Percentiles rank a stretch among this genome's conserved stretches.
Evolutionary conservation across 345 rosid genomes (phyloP).

Genomic region (Turritis glabra): DNA sequence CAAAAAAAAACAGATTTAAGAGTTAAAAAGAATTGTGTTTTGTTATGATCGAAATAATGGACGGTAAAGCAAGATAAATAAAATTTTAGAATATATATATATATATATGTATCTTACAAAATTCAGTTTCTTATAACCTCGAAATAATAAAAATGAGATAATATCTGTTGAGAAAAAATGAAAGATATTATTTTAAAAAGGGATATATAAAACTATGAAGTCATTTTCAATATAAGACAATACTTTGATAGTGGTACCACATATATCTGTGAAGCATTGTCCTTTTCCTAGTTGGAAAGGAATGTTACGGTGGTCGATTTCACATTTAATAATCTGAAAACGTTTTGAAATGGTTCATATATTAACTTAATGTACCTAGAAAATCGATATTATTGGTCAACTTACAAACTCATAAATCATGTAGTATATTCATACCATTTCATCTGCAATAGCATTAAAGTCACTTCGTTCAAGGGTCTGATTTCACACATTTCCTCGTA

Average conservation of each 20-base stretch:
- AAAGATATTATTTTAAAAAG: background rate
- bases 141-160: background rate
- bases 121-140: background rate
- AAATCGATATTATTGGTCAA: background rate
- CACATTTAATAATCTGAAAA: background rate
- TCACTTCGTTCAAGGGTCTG: background rate
- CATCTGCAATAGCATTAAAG: background rate
- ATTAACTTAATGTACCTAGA: background rate
- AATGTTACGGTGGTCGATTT: conserved; percentile 11
- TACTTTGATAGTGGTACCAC: conserved; percentile 14
- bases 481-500: background rate
- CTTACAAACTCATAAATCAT: background rate
- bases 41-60: background rate
- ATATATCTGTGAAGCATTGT: conserved; percentile 15
- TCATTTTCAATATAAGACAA: background rate
- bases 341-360: background rate
- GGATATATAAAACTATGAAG: background rate
- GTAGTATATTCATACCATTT: background rate
- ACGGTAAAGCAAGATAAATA: background rate
- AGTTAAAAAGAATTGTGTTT: background rate
- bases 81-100: too few relatives aligned
- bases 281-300: conserved; percentile 32
- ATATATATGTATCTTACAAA: too few relatives aligned
- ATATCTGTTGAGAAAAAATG: background rate
- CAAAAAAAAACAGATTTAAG: background rate